Percentiles rank a stretch among this genome's conserved stretches.
phyloP scores from a whole-genome alignment of 805 yeast genomes.

The Yarrowia keelungensis region DNA sequence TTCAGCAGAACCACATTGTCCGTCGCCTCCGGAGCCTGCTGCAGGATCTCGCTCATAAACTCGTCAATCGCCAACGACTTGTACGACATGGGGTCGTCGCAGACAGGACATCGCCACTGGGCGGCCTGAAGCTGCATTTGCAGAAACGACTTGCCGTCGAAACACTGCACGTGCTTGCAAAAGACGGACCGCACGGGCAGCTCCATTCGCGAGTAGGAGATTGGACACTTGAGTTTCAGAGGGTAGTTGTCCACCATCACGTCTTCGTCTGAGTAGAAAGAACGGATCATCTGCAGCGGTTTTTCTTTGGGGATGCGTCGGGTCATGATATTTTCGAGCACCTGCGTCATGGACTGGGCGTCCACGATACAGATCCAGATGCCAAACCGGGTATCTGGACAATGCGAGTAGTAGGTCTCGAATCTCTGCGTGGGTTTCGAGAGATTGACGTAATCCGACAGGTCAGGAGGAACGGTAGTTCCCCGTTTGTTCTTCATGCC shows the following conservation, averaged over 20 bases:
- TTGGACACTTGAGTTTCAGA: conserved; percentile 77
- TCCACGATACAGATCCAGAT: conserved; percentile 68
- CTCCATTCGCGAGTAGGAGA: conserved; percentile 71
- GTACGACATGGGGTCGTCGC: conserved; percentile 61
- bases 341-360: conserved; percentile 52
- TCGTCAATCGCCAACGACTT: conserved; percentile 76
- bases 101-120: conserved; percentile 88
- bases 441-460: conserved; percentile 59
- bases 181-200: conserved; percentile 72
- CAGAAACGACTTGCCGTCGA: conserved; percentile 78
- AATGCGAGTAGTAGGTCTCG: conserved; percentile 24
- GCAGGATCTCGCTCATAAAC: conserved; percentile 68
- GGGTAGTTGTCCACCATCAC: conserved; percentile 69
- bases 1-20: conserved; percentile 71
- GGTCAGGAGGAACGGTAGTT: conserved; percentile 80
- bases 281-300: conserved; percentile 57
- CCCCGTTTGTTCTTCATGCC: conserved; percentile 82
- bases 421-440: conserved; percentile 2
- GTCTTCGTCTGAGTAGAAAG: conserved; percentile 67
- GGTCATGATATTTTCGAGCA: conserved; percentile 54
- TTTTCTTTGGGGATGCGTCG: conserved; percentile 60
- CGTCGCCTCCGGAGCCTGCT: conserved; percentile 59
- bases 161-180: conserved; percentile 87
- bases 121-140: conserved; percentile 80
- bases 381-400: conserved; percentile 12